Conservation (phyloP, 371 early-diverging fungal genomes). For the Thermomucor indicae-seudaticae region DNA sequence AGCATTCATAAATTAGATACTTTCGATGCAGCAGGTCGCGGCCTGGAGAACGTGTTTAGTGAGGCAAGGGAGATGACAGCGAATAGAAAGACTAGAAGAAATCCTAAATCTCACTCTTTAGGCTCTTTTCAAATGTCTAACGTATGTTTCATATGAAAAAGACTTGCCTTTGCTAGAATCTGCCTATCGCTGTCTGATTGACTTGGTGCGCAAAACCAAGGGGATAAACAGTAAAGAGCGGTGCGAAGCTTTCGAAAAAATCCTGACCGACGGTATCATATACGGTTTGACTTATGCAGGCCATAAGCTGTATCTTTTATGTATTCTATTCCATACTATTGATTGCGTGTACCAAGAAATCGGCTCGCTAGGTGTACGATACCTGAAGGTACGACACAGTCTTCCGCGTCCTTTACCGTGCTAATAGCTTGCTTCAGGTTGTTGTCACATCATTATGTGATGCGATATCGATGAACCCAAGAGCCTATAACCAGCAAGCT, state of each 20-base stretch:
- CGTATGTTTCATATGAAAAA: slow-evolving; percentile 25
- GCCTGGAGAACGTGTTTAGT: slow-evolving; percentile 27
- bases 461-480: not conserved
- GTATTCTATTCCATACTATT: slow-evolving; percentile 15
- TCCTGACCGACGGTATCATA: slow-evolving; percentile 27
- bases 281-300: slow-evolving; percentile 21
- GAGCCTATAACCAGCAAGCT: not conserved
- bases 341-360: slow-evolving; percentile 17
- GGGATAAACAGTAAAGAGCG: slow-evolving; percentile 8
- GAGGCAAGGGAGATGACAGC: slow-evolving; percentile 16
- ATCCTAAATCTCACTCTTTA: not conserved
- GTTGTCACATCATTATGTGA: slow-evolving; percentile 13
- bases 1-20: slow-evolving; percentile 19
- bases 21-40: slow-evolving; percentile 3
- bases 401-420: not conserved
- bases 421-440: not conserved
- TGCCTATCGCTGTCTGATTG: slow-evolving; percentile 30
- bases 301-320: slow-evolving; percentile 14
- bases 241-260: slow-evolving; percentile 17
- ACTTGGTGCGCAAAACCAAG: slow-evolving; percentile 20
- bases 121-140: slow-evolving; percentile 23
- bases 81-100: not conserved
- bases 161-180: slow-evolving; percentile 16
- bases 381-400: slow-evolving; percentile 18
- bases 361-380: slow-evolving; percentile 19